A percentile compares a stretch with the other conserved stretches of the same genome.
Evolutionary conservation across 805 yeast genomes (phyloP).

Genomic region (Monosporozyma unispora): DNA sequence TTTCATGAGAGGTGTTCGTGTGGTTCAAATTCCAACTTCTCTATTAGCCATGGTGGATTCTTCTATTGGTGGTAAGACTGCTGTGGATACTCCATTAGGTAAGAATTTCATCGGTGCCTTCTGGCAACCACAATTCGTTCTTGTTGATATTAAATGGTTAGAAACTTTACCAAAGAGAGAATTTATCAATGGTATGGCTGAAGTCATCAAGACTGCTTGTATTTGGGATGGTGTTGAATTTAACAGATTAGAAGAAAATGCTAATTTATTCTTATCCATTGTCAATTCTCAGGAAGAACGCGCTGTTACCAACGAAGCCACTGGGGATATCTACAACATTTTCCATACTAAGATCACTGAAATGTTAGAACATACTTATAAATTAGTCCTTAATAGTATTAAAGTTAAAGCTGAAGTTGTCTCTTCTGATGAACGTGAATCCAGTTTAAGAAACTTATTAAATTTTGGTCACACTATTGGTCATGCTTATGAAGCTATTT

Average conservation of each 20-base stretch:
- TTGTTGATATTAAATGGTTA: conserved; percentile 80
- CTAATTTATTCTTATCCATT: conserved; percentile 59
- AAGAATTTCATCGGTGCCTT: conserved; percentile 95
- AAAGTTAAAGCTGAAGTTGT: conserved; percentile 92
- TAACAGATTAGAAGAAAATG: conserved; percentile 68
- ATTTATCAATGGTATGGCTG: conserved; percentile 97
- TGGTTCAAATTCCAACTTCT: conserved; percentile 90
- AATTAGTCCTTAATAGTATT: conserved; percentile 77
- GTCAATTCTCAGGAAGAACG: conserved; percentile 35
- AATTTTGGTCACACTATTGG: conserved; percentile 97
- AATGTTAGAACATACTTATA: conserved; percentile 64
- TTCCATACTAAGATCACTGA: conserved; percentile 54
- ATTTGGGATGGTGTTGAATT: conserved; percentile 93
- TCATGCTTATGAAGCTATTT: conserved; percentile 95
- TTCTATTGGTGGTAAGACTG: conserved; percentile 96
- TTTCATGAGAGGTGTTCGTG: conserved; percentile 95
- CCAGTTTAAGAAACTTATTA: conserved; percentile 81
- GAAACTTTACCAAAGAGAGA: conserved; percentile 87
- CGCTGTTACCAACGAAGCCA: conserved; percentile 5
- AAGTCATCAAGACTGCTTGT: conserved; percentile 95
- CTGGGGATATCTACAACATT: conserved; percentile 20
- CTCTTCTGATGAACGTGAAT: conserved; percentile 87
- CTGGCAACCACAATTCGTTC: conserved; percentile 88
- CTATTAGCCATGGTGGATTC: conserved; percentile 96
- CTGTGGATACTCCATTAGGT: conserved; percentile 93